These are phyloP conservation scores for Solanum sejunctum DNA, from an alignment of 257 asterid species.

Conservation along the genomic window DNA sequence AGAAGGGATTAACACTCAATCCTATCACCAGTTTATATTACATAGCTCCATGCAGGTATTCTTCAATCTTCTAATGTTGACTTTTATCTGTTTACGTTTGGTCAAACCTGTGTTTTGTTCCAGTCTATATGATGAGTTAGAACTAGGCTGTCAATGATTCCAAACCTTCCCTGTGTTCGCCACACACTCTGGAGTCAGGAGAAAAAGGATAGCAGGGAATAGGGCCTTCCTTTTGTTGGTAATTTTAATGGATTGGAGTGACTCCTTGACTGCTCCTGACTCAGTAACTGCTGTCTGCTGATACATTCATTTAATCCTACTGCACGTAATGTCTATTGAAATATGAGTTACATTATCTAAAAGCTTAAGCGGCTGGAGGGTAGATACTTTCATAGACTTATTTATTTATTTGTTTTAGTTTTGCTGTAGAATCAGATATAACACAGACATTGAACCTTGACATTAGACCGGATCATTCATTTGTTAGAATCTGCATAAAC, in stretches of 20 bases:
- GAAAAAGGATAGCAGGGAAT: background rate
- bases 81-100: background rate
- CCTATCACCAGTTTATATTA: slow-evolving; percentile 94
- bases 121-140: background rate
- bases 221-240: background rate
- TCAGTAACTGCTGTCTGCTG: background rate
- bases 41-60: slow-evolving; percentile 99
- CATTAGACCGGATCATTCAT: background rate
- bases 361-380: background rate
- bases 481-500: background rate
- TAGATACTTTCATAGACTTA: background rate
- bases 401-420: background rate
- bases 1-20: slow-evolving; percentile 83
- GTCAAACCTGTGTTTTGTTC: background rate
- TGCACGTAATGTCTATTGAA: background rate
- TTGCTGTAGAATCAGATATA: background rate
- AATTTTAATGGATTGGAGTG: background rate
- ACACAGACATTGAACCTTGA: background rate
- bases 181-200: background rate
- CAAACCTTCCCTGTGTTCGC: background rate
- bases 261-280: background rate
- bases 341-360: background rate
- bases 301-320: background rate
- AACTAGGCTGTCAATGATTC: background rate
- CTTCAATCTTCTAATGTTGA: slow-evolving; percentile 8